Percentiles rank a stretch among this genome's conserved stretches.
phyloP scores from a whole-genome alignment of 352 stramenopile genomes.

The Phytophthora uliginosa region DNA sequence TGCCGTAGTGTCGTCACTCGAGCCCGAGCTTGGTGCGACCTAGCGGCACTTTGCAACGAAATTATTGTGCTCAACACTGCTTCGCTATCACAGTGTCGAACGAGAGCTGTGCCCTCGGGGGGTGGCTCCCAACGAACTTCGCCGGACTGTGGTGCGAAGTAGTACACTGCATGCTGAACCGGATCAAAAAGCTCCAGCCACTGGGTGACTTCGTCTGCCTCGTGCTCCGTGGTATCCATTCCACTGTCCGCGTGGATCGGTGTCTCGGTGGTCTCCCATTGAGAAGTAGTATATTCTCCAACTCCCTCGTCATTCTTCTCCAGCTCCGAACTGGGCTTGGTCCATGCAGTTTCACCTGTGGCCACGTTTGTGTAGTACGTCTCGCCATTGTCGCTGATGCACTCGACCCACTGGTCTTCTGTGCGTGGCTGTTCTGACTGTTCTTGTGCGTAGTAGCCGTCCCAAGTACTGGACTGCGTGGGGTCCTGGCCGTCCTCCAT shows the following conservation, averaged over 20 bases:
- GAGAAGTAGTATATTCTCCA: slow-evolving; percentile 3
- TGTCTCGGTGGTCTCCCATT: slow-evolving; percentile 38
- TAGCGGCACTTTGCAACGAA: slow-evolving; percentile 58
- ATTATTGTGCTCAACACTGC: slow-evolving; percentile 53
- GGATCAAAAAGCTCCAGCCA: slow-evolving; percentile 72
- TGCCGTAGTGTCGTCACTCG: slow-evolving; percentile 49
- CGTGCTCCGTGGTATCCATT: not conserved
- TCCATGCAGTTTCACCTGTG: slow-evolving; percentile 62
- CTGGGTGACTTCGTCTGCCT: slow-evolving; percentile 20
- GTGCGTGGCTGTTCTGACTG: not conserved
- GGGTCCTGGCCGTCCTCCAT: slow-evolving; percentile 22
- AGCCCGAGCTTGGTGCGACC: slow-evolving; percentile 54
- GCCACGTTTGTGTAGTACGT: slow-evolving; percentile 52
- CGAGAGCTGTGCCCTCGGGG: slow-evolving; percentile 21
- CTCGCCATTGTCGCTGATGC: slow-evolving; percentile 50
- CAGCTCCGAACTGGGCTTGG: slow-evolving; percentile 29
- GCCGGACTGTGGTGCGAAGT: slow-evolving; percentile 52
- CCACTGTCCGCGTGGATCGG: slow-evolving; percentile 34
- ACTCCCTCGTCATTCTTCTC: slow-evolving; percentile 4
- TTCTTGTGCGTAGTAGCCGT: slow-evolving; percentile 4
- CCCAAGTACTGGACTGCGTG: slow-evolving; percentile 5
- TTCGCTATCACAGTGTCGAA: slow-evolving; percentile 51
- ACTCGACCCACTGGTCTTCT: slow-evolving; percentile 44
- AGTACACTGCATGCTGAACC: slow-evolving; percentile 56
- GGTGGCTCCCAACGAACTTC: slow-evolving; percentile 59